These are phyloP conservation scores for Chaetothyriales sp. DNA, from an alignment of 2,329 filamentous ascomycete genomes.

Conservation along the genomic window DNA sequence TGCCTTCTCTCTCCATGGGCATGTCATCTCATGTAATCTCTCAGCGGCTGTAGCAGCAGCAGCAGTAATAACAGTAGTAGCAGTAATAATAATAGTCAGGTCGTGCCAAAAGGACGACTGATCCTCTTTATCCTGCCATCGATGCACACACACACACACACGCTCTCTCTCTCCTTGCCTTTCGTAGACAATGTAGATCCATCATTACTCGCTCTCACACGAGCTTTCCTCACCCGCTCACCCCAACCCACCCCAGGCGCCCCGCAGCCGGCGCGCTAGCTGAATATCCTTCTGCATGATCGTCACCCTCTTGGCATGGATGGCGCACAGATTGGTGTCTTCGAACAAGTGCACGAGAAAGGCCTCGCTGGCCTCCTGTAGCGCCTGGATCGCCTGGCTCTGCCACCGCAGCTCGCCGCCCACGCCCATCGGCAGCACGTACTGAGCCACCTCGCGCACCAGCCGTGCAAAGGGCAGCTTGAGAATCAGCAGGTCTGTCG, in stretches of 20 bases:
- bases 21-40: no score
- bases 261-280: constrained; percentile 66
- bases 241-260: constrained; percentile 59
- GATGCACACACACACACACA: no score
- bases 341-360: constrained; percentile 95
- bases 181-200: no score
- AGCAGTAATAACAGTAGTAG: no score
- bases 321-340: constrained; percentile 88
- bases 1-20: no score
- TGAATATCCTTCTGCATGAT: constrained; percentile 99
- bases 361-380: constrained; percentile 92
- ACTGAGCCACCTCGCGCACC: constrained; percentile 41
- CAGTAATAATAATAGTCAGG: no score
- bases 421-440: constrained; percentile 42
- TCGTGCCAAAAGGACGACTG: no score
- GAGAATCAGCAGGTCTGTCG: constrained; percentile 69
- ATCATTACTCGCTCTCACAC: no score
- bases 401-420: constrained; percentile 79
- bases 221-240: constrained; percentile 20
- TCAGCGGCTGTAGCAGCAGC: no score
- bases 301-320: constrained; percentile 91
- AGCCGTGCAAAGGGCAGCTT: constrained; percentile 39
- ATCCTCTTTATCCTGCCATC: no score
- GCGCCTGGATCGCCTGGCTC: constrained; percentile 79
- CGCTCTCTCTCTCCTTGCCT: no score